Evolutionary conservation across 257 asterid genomes (phyloP), one percentile per base, ranked within the genome.

Genomic region (Fraxinus cuspidata): DNA sequence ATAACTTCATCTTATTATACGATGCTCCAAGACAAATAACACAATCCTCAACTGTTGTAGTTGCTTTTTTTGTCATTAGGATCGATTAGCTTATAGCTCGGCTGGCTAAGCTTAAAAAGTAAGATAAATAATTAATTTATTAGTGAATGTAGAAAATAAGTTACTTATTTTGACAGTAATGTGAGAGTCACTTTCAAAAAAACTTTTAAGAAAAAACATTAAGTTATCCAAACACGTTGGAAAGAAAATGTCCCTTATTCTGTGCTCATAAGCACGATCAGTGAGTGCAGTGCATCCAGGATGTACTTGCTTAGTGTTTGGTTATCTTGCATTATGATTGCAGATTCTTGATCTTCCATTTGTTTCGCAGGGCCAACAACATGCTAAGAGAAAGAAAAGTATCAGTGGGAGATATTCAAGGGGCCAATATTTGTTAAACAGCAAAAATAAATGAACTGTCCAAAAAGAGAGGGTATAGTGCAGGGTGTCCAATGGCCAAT

Each of bases 261-360:
- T 37, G 32, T 29, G 32, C 32, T 44, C 27, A n/a, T 47, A 68
- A 37, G 40, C 66, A 78, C 25, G 40, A 68, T 23, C 27, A 74
- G 65, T 47, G n/a, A 73, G 70, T 18, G 71, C 49, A 67, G 31
- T 53, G 21, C 15, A 76, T 71, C 29, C 49, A 69, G 75, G 27
- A 19, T 60, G 37, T 74, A 88, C 97, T 87, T 84, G 91, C 97
- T 28, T 87, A 12, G 85, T 88, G 34, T 87, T 78, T 44, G 80
- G 85, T 94, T 91, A 77, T 88, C 94, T 84, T 79, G 80, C 73
- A 90, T 71, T 56, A 89, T 44, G 78, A 11, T 58, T 79, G 81
- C 86, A 74, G 88, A 85, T 80, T 87, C 94, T 75, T 82, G 75
- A 38, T 80, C 74, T 78, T 83, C 71, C 63, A 65, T 71, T 65